Conservation (phyloP, 805 yeast species). For the Candida argentea region DNA sequence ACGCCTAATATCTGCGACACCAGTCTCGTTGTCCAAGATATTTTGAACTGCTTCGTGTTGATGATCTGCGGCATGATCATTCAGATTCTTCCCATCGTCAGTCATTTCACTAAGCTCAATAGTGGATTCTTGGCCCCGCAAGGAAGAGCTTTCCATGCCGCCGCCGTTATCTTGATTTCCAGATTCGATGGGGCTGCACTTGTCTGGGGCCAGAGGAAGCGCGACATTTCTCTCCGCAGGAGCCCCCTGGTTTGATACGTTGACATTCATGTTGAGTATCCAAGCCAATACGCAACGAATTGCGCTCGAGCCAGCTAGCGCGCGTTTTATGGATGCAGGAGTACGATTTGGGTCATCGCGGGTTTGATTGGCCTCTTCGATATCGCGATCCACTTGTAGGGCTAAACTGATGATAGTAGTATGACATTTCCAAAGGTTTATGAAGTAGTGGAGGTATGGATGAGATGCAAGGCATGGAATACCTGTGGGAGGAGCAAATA, state of each 20-base stretch:
- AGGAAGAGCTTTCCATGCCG: too few relatives aligned
- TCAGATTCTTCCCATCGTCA: too few relatives aligned
- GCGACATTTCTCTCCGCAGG: too few relatives aligned
- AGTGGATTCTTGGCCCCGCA: constrained; percentile 9
- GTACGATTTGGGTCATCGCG: constrained; percentile 13
- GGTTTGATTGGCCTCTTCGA: constrained; percentile 20
- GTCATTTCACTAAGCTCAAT: too few relatives aligned
- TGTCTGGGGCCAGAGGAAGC: too few relatives aligned
- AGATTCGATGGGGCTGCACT: too few relatives aligned
- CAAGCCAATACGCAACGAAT: constrained; percentile 53
- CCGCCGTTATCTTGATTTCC: too few relatives aligned
- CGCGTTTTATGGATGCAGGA: constrained; percentile 22
- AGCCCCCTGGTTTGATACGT: too few relatives aligned
- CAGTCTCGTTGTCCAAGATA: too few relatives aligned
- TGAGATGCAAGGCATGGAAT: constrained; percentile 36
- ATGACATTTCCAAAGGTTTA: constrained; percentile 58
- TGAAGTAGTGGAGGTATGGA: constrained; percentile 51
- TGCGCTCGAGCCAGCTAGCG: constrained; percentile 53
- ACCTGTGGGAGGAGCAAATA: constrained; percentile 15
- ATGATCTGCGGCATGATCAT: too few relatives aligned
- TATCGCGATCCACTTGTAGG: constrained; percentile 37
- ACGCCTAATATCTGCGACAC: too few relatives aligned
- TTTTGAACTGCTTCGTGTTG: too few relatives aligned
- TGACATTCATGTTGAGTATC: constrained; percentile 44
- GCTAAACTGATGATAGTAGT: constrained; percentile 52